Conservation (phyloP, 768 basidiomycete genomes). For the Pisolithus marmoratus region DNA sequence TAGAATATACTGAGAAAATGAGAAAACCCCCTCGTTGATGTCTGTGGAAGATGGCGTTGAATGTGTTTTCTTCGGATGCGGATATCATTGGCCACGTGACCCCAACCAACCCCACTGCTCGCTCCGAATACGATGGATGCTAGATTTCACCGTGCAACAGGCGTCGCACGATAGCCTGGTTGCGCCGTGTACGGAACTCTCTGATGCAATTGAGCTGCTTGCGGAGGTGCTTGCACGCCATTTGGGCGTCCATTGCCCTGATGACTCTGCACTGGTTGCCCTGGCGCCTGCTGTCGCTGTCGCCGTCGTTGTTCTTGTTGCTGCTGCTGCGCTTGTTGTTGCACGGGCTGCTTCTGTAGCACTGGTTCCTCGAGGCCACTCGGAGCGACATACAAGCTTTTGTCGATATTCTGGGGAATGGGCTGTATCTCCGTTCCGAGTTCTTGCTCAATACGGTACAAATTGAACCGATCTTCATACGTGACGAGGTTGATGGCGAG, state of each 20-base stretch:
- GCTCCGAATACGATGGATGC: not conserved
- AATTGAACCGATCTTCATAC: slow-evolving; percentile 95
- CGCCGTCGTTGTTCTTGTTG: too few relatives aligned
- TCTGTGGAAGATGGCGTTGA: not conserved
- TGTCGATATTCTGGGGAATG: slow-evolving; percentile 88
- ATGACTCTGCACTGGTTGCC: slow-evolving; percentile 17
- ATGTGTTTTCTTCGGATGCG: not conserved
- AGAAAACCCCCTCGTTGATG: slow-evolving; percentile 7
- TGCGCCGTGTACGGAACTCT: slow-evolving; percentile 20
- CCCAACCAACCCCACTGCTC: not conserved
- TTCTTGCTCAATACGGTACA: slow-evolving; percentile 98
- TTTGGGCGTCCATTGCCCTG: slow-evolving; percentile 25
- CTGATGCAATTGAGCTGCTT: slow-evolving; percentile 7
- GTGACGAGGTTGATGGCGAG: slow-evolving; percentile 97
- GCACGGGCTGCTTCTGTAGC: slow-evolving; percentile 33
- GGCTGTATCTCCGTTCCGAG: slow-evolving; percentile 97
- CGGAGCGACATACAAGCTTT: slow-evolving; percentile 89
- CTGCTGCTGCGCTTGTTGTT: slow-evolving; percentile 30
- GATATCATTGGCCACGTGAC: slow-evolving; percentile 1
- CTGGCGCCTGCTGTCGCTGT: slow-evolving; percentile 23
- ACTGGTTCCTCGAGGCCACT: slow-evolving; percentile 39
- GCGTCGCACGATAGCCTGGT: slow-evolving; percentile 23
- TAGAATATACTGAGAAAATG: not conserved
- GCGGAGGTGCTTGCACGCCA: slow-evolving; percentile 18
- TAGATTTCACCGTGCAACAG: slow-evolving; percentile 21